These are phyloP conservation scores for Tardiomyces blankii DNA, from an alignment of 1,139 yeast genomes.

Conservation along the genomic window DNA sequence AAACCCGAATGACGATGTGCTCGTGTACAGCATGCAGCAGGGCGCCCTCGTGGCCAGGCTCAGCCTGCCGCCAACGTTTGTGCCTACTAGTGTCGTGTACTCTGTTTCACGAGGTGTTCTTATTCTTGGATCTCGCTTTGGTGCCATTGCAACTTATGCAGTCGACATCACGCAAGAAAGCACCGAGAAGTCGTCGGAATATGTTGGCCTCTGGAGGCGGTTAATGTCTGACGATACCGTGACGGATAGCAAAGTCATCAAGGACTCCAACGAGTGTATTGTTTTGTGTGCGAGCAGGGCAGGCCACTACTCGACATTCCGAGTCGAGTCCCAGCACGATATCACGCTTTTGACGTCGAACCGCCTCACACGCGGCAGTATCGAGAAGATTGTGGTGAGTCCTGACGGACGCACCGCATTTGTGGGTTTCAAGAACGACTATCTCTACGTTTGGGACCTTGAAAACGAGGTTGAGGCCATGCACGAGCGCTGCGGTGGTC, in stretches of 20 bases:
- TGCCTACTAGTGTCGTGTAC: neutral
- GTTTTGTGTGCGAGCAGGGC: slow-evolving; percentile 25
- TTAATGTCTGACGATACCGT: slow-evolving; percentile 66
- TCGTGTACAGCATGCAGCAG: neutral
- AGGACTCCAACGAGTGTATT: slow-evolving; percentile 5
- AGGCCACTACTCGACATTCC: slow-evolving; percentile 38
- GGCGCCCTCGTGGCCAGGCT: neutral
- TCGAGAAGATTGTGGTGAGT: slow-evolving; percentile 56
- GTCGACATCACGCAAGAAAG: slow-evolving; percentile 15
- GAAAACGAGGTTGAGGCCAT: slow-evolving; percentile 59
- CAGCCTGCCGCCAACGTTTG: neutral
- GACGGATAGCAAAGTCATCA: slow-evolving; percentile 35
- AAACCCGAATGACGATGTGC: neutral
- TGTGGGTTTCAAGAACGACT: slow-evolving; percentile 74
- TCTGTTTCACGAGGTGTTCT: slow-evolving; percentile 15
- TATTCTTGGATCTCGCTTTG: slow-evolving; percentile 62
- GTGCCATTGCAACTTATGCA: slow-evolving; percentile 50
- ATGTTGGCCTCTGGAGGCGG: slow-evolving; percentile 34
- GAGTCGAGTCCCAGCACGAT: slow-evolving; percentile 41
- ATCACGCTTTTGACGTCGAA: slow-evolving; percentile 40
- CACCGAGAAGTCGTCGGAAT: neutral
- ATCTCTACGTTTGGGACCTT: slow-evolving; percentile 77
- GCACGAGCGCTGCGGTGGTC: slow-evolving; percentile 80
- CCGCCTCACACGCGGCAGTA: slow-evolving; percentile 59
- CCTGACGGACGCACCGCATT: slow-evolving; percentile 41